These are phyloP conservation scores for Leccinum huronense DNA, from an alignment of 1,284 basidiomycete genomes.

Conservation along the genomic window DNA sequence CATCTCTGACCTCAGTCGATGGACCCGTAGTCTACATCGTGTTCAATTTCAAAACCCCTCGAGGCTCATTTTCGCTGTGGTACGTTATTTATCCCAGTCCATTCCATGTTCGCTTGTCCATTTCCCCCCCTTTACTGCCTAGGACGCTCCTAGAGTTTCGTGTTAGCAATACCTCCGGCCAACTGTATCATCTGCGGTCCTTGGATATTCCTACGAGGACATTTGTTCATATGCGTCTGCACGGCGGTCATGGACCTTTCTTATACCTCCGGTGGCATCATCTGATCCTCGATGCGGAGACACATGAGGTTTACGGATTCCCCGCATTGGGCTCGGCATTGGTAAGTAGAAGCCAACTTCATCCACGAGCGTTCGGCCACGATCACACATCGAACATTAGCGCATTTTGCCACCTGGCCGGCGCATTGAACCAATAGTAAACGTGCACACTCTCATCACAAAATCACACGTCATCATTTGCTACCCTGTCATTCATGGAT, in stretches of 20 bases:
- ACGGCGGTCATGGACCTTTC: background rate
- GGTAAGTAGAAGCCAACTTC: background rate
- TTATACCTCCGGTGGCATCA: background rate
- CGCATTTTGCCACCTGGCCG: background rate
- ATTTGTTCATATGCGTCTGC: background rate
- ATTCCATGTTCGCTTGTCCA: background rate
- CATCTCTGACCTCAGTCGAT: background rate
- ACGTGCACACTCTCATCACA: background rate
- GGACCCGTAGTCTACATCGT: background rate
- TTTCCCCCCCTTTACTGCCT: background rate
- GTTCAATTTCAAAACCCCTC: background rate
- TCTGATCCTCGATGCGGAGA: background rate
- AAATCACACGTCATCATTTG: background rate
- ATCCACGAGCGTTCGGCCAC: background rate
- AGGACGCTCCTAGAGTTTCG: conserved; percentile 3
- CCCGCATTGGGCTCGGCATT: background rate
- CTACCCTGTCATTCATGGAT: background rate
- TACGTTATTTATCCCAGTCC: background rate
- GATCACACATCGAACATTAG: background rate
- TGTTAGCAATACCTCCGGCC: background rate
- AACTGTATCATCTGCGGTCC: background rate
- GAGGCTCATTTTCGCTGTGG: background rate
- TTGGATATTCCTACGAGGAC: background rate
- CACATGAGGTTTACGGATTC: background rate
- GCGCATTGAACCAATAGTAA: background rate